Conservation (phyloP, 306 rosid genomes). For the Clitoria ternatea region DNA sequence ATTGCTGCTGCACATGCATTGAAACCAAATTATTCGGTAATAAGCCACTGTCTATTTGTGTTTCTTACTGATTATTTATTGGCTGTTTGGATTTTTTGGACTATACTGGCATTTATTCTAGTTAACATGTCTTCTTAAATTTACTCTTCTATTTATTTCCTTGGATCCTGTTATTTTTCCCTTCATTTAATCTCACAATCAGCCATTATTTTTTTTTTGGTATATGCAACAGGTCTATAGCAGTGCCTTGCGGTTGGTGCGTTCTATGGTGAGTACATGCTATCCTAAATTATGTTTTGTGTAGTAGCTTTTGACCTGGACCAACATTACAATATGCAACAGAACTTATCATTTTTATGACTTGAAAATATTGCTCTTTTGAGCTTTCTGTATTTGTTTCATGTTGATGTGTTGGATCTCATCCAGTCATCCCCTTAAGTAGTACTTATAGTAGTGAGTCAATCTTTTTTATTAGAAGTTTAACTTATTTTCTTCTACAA, state of each 20-base stretch:
- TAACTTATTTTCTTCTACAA: constrained; percentile 1
- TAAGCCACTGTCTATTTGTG: constrained; percentile 17
- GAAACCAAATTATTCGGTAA: constrained; percentile 90
- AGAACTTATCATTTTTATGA: constrained; percentile 5
- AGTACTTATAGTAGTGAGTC: neutral
- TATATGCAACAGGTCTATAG: constrained; percentile 73
- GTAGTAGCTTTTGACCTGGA: constrained; percentile 19
- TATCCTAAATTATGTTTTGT: constrained; percentile 13
- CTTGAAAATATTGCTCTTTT: neutral
- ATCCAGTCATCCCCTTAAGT: constrained; percentile 14
- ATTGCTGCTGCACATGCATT: constrained; percentile 99
- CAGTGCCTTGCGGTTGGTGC: constrained; percentile 97
- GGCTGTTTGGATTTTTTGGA: constrained; percentile 14
- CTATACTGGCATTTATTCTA: constrained; percentile 17
- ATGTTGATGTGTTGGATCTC: neutral
- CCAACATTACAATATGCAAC: neutral
- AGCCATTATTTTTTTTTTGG: neutral
- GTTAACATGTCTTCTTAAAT: constrained; percentile 5
- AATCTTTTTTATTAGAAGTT: neutral
- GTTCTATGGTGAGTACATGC: constrained; percentile 81
- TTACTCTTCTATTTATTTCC: neutral
- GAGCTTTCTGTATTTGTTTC: constrained; percentile 13
- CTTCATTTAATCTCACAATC: constrained; percentile 5
- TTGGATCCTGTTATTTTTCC: neutral
- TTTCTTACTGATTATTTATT: constrained; percentile 8